Percentiles rank a stretch among this genome's conserved stretches.
These are phyloP conservation scores for Alternaria burnsii DNA, from an alignment of 2,329 filamentous ascomycete species.

Conservation along the genomic window DNA sequence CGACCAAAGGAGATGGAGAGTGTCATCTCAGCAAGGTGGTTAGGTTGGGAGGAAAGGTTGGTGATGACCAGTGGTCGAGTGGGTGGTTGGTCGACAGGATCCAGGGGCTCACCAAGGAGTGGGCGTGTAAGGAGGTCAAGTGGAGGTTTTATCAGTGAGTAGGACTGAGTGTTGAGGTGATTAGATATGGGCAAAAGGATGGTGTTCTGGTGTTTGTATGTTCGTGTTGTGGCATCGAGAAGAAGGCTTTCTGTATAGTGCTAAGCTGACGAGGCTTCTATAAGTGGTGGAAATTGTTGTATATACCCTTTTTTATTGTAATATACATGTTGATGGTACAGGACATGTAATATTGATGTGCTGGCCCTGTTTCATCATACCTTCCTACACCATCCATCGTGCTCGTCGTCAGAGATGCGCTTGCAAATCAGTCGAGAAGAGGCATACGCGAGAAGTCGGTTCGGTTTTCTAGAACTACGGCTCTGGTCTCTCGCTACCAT, in stretches of 20 bases:
- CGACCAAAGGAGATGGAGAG: constrained; percentile 34
- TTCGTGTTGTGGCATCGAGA: not conserved
- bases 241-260: not conserved
- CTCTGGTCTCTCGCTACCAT: not conserved
- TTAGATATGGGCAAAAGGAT: not conserved
- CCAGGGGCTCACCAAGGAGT: constrained; percentile 24
- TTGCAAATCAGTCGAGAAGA: not conserved
- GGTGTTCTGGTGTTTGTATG: not conserved
- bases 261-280: not conserved
- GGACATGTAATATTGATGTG: too few relatives aligned
- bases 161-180: not conserved
- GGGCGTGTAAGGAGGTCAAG: constrained; percentile 39
- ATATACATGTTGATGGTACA: not conserved
- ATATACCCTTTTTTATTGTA: constrained; percentile 9
- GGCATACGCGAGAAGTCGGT: not conserved
- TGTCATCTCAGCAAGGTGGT: constrained; percentile 47
- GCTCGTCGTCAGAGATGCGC: not conserved
- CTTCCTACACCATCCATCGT: fast-evolving
- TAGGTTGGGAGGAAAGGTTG: constrained; percentile 35
- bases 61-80: constrained; percentile 39
- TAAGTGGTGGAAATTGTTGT: not conserved
- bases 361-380: not conserved
- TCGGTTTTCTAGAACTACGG: not conserved
- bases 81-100: constrained; percentile 51
- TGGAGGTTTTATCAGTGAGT: constrained; percentile 42